Evolutionary conservation across 805 yeast species (phyloP).

Genomic region (Scheffersomyces ergatensis): DNA sequence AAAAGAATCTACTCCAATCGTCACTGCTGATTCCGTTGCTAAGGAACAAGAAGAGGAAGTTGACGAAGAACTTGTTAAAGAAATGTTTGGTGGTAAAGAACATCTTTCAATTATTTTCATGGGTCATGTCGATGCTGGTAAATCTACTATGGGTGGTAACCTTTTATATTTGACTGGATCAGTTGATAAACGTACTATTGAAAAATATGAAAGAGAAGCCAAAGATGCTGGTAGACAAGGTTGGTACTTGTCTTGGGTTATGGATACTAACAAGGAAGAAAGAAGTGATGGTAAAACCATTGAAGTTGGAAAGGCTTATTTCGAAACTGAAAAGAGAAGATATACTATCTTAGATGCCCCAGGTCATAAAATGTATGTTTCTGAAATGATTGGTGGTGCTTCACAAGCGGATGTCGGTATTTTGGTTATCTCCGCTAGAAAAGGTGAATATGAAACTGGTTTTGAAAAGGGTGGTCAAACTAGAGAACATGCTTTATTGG

Average conservation of each 20-base stretch:
- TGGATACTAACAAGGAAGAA: constrained; percentile 99
- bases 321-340: constrained; percentile 97
- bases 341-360: constrained; percentile 99
- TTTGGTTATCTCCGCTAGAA: constrained; percentile 94
- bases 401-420: constrained; percentile 99
- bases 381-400: constrained; percentile 99
- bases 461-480: constrained; percentile 99
- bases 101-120: constrained; percentile 95
- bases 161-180: constrained; percentile 90
- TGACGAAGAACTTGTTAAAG: constrained; percentile 85
- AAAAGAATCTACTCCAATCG: constrained; percentile 12
- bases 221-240: constrained; percentile 99
- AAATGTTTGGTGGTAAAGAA: constrained; percentile 95
- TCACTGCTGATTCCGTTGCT: constrained; percentile 49
- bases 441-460: constrained; percentile 99
- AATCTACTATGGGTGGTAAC: constrained; percentile 99
- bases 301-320: constrained; percentile 96
- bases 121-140: constrained; percentile 99
- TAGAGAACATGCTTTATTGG: constrained; percentile 94
- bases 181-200: constrained; percentile 97
- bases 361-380: constrained; percentile 98
- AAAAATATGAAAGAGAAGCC: constrained; percentile 97
- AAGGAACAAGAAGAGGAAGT: constrained; percentile 77
- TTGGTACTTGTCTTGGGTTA: constrained; percentile 99
- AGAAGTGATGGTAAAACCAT: constrained; percentile 98